These are phyloP conservation scores for Penicillium frequentans DNA, from an alignment of 2,329 filamentous ascomycete genomes.

Conservation along the genomic window DNA sequence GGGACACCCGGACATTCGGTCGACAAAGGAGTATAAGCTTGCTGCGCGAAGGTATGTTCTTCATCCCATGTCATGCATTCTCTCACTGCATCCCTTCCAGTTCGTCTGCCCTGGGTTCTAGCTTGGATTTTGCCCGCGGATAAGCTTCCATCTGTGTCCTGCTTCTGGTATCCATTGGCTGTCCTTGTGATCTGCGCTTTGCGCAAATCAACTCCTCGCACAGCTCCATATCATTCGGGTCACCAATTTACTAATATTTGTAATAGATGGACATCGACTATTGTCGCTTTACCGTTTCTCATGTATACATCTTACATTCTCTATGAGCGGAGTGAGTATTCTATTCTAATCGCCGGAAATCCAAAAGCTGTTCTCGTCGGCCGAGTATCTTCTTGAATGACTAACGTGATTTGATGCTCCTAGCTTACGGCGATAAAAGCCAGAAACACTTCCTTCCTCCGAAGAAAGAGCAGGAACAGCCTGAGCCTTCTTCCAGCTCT, in stretches of 20 bases:
- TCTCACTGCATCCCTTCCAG: neutral
- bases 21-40: conserved; percentile 43
- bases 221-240: neutral
- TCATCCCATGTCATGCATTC: neutral
- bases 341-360: neutral
- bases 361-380: neutral
- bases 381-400: neutral
- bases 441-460: conserved; percentile 10
- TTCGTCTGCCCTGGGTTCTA: neutral
- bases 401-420: neutral
- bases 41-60: conserved; percentile 37
- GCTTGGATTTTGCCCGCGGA: neutral
- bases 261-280: conserved; percentile 32
- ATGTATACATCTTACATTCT: conserved; percentile 35
- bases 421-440: conserved; percentile 29
- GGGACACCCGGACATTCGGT: conserved; percentile 33
- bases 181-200: neutral
- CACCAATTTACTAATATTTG: neutral
- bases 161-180: neutral
- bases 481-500: neutral
- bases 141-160: neutral
- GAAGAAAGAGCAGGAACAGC: neutral
- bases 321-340: conserved; percentile 33
- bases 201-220: neutral
- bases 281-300: conserved; percentile 34